Conservation (phyloP, 768 basidiomycete genomes). For the Phanerodontia chrysosporium region DNA sequence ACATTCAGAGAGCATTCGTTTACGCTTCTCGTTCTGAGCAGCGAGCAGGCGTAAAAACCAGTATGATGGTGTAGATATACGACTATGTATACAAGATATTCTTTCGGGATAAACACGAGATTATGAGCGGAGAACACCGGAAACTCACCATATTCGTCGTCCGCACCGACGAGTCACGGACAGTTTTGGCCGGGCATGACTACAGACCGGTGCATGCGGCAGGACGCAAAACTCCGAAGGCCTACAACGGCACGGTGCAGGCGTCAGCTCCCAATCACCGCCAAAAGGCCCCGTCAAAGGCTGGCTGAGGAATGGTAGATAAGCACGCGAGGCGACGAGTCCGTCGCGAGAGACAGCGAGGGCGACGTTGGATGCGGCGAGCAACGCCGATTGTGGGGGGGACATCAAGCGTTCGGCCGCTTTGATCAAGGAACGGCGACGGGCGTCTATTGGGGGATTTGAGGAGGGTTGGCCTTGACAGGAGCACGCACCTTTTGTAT, state of each 20-base stretch:
- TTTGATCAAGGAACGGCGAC: neutral
- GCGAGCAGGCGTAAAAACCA: neutral
- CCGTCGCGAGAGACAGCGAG: neutral
- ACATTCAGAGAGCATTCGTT: slow-evolving; percentile 45
- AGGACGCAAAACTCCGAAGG: too few relatives aligned
- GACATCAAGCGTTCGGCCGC: neutral
- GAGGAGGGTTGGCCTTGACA: neutral
- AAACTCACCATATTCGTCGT: too few relatives aligned
- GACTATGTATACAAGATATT: too few relatives aligned
- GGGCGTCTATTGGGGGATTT: neutral
- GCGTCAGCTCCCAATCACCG: too few relatives aligned
- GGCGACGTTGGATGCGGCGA: neutral
- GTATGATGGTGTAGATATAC: too few relatives aligned
- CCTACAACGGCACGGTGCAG: too few relatives aligned
- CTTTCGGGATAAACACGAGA: too few relatives aligned
- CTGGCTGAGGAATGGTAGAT: neutral
- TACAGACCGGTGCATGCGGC: too few relatives aligned
- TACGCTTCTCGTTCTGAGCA: slow-evolving; percentile 17
- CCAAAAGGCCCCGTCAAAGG: too few relatives aligned
- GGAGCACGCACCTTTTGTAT: slow-evolving; percentile 5
- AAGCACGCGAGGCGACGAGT: neutral
- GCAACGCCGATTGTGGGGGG: neutral
- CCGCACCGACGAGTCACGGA: too few relatives aligned
- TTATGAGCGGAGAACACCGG: too few relatives aligned
- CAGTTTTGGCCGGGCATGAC: too few relatives aligned